Evolutionary conservation across 2,329 filamentous ascomycete species (phyloP).

Genomic region (Fusarium bactridioides): DNA sequence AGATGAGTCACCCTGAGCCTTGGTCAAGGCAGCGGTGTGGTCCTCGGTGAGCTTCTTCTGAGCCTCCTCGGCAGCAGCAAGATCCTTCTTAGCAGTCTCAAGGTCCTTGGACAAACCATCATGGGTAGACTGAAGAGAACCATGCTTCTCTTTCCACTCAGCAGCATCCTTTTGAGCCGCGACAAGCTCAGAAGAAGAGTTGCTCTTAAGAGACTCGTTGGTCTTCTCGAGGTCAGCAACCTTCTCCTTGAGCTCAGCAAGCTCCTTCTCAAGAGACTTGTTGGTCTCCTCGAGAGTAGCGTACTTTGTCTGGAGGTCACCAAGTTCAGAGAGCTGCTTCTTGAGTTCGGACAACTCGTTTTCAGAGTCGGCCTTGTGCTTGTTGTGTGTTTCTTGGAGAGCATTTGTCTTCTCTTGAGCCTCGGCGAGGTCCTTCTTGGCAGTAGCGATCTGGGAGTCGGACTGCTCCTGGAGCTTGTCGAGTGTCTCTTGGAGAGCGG

Average conservation of each 20-base stretch:
- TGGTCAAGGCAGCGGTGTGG: constrained; percentile 27
- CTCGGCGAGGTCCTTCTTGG: constrained; percentile 34
- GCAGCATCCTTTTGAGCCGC: constrained; percentile 43
- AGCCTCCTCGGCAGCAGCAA: constrained; percentile 35
- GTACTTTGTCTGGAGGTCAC: constrained; percentile 45
- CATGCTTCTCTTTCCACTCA: constrained; percentile 42
- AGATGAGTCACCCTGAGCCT: constrained; percentile 38
- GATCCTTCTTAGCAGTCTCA: constrained; percentile 45
- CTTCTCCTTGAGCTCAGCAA: constrained; percentile 44
- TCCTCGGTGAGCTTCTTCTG: constrained; percentile 41
- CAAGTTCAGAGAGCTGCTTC: constrained; percentile 44
- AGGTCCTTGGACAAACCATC: constrained; percentile 40
- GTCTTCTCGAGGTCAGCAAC: constrained; percentile 38
- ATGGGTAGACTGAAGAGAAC: constrained; percentile 33
- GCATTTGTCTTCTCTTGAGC: constrained; percentile 39
- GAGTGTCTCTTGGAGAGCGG: constrained; percentile 38
- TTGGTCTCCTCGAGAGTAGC: constrained; percentile 42
- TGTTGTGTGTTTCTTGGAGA: constrained; percentile 41
- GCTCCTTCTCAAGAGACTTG: constrained; percentile 35
- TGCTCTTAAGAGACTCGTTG: constrained; percentile 40
- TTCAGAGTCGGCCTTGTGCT: constrained; percentile 43
- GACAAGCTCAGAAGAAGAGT: constrained; percentile 45
- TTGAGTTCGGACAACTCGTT: constrained; percentile 41
- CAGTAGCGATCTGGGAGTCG: constrained; percentile 39
- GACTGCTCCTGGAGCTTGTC: constrained; percentile 41